phyloP scores from a whole-genome alignment of 2,329 filamentous ascomycete genomes.

The Verticillium tricorpus region DNA sequence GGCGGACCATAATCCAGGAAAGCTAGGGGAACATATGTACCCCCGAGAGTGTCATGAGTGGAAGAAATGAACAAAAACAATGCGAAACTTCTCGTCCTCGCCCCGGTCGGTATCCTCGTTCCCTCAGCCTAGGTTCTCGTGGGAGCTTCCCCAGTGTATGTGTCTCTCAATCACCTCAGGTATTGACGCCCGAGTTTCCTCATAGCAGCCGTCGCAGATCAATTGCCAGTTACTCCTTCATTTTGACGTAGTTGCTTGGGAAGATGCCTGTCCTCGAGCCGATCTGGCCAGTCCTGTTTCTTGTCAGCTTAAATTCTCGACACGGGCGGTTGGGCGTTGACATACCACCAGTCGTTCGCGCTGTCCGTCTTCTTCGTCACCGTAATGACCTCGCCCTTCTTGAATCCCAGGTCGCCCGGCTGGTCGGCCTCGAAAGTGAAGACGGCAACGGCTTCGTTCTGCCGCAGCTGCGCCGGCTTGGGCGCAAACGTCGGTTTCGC shows the following conservation, averaged over 20 bases:
- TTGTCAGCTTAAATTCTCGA: conserved; percentile 7
- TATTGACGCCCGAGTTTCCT: background rate
- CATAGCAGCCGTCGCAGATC: background rate
- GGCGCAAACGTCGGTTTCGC: conserved; percentile 80
- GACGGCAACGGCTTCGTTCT: conserved; percentile 83
- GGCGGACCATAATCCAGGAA: background rate
- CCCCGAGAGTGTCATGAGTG: background rate
- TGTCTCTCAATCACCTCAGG: background rate
- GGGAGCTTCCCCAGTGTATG: background rate
- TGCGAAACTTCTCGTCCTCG: background rate
- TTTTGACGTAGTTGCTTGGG: conserved; percentile 74
- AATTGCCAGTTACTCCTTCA: conserved; percentile 42
- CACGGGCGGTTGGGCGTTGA: conserved; percentile 15
- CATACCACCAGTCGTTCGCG: conserved; percentile 90
- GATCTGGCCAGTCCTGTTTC: conserved; percentile 75
- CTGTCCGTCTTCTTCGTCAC: conserved; percentile 93
- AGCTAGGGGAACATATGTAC: background rate
- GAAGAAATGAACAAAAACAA: background rate
- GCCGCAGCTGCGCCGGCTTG: conserved; percentile 51
- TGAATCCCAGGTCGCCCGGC: conserved; percentile 87
- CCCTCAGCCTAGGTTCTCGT: background rate
- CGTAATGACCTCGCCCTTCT: conserved; percentile 90
- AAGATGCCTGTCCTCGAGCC: conserved; percentile 86
- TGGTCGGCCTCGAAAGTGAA: conserved; percentile 95
- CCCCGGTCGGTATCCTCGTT: background rate